A percentile compares a stretch with the other conserved stretches of the same genome.
phyloP scores from a whole-genome alignment of 2,329 filamentous ascomycete genomes.

The Venturia asperata region DNA sequence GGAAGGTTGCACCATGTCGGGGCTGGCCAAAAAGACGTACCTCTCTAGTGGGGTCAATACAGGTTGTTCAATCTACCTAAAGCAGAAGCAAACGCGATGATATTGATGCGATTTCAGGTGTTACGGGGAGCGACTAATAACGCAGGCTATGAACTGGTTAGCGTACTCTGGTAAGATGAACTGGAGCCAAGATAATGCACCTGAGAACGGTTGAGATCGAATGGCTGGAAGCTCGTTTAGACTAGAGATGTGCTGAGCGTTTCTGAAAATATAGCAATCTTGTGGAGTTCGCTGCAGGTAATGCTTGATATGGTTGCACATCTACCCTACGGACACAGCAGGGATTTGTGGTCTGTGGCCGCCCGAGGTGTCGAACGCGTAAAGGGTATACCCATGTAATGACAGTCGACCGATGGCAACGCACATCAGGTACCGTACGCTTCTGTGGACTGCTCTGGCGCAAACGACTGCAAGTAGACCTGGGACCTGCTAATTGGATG shows the following conservation, averaged over 20 bases:
- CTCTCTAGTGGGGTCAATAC: neutral
- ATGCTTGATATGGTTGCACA: neutral
- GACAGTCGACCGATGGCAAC: constrained; percentile 8
- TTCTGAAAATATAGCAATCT: constrained; percentile 5
- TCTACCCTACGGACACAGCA: constrained; percentile 5
- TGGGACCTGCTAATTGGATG: neutral
- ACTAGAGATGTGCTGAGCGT: neutral
- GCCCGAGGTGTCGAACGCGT: neutral
- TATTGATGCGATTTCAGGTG: neutral
- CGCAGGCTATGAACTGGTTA: neutral
- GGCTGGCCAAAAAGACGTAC: constrained; percentile 6
- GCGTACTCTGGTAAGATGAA: neutral
- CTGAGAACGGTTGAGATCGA: neutral
- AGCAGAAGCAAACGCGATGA: constrained; percentile 5
- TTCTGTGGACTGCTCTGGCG: neutral
- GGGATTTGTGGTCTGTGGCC: constrained; percentile 1
- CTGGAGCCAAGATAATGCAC: constrained; percentile 1
- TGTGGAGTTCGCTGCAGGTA: constrained; percentile 2
- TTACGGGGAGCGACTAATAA: neutral
- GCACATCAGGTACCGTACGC: constrained; percentile 1
- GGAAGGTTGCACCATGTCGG: constrained; percentile 5
- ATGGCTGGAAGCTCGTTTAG: neutral
- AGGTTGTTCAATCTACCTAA: neutral
- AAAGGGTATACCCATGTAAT: neutral
- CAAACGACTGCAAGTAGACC: neutral